These are phyloP conservation scores for Ceriops decandra DNA, from an alignment of 345 rosid genomes.

Conservation along the genomic window DNA sequence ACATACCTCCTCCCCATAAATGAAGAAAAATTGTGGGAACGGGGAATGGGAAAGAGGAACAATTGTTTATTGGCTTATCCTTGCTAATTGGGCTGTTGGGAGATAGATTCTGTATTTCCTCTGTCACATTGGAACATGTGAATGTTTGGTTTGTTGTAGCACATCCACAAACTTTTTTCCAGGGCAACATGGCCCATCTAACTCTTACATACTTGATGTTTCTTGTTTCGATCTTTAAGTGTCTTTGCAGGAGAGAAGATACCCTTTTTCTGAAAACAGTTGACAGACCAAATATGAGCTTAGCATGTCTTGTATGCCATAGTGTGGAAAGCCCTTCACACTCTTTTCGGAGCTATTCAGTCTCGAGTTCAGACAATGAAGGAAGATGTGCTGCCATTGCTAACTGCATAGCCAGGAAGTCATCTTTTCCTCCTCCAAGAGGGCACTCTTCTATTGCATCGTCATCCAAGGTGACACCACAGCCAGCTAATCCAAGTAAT, in stretches of 20 bases:
- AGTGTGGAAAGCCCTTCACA: conserved; percentile 89
- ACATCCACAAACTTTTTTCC: not conserved
- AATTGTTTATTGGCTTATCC: too few species aligned
- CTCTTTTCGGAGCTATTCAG: conserved; percentile 89
- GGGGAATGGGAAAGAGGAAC: too few species aligned
- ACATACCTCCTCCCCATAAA: too few species aligned
- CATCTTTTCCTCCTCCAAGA: conserved; percentile 61
- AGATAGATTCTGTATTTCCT: not conserved
- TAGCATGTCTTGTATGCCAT: conserved; percentile 89
- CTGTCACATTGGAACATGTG: not conserved
- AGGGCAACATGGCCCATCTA: not conserved
- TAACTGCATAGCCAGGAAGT: conserved; percentile 65
- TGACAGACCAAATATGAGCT: conserved; percentile 47
- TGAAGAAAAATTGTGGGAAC: too few species aligned
- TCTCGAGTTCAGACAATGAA: conserved; percentile 85
- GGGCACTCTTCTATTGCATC: conserved; percentile 39
- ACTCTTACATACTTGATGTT: not conserved
- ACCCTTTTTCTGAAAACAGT: conserved; percentile 4
- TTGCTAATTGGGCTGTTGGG: not conserved
- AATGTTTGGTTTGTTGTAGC: not conserved
- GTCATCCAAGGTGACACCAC: conserved; percentile 88
- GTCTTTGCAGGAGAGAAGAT: conserved; percentile 5
- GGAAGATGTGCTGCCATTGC: conserved; percentile 76
- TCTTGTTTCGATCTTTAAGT: not conserved
- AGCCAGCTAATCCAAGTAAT: conserved; percentile 43